Evolutionary conservation across 345 rosid species (phyloP), one percentile per base, ranked within the genome.

Genomic region (Bruguiera parviflora): DNA sequence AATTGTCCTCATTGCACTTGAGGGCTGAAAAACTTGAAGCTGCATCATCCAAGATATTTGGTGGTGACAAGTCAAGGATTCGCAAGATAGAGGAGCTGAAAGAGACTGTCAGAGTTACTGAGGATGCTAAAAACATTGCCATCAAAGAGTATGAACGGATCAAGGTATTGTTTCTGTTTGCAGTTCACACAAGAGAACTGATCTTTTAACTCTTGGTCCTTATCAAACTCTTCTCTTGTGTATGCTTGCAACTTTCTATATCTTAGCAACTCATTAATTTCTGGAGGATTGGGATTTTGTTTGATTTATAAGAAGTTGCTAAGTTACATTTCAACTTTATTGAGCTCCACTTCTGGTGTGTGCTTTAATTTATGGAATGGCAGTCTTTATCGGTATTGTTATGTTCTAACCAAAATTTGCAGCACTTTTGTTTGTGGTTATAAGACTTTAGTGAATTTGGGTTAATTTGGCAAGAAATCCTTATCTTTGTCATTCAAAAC

Each of bases 21-120:
- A 92, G 89, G 79, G 86, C 88, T 51, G 97, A 96, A 71, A 92
- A 92, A 75, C 94, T 92, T 75, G 96, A 96, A 81, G 94, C 88
- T 69, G 96, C 94, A 63, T 89, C 98, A 49, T 88, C 97, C 47
- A 96, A 96, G 77, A 85, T 92, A 73, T 96, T 89, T 89, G 99
- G 99, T 24, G 98, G 98, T 29, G 99, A 96, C 84, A 96, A 82
- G 84, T 88, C 97, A 46, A 85, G 98, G 85, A 84, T 92, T 74
- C 88, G 84, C 66, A 92, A 89, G 72, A 82, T 87, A 51, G 97
- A 96, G 78, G 99, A 92, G 82, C 67, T 96, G 62, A 92, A 88
- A 79, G 98, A 90, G 78, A 86, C 87, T 49, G 87, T 90, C 75
- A 86, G 85, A 64, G 88, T 47, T 55, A 88, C 97, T 16, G 97